Conservation (phyloP, 345 rosid genomes). For the Salix koriyanagi region DNA sequence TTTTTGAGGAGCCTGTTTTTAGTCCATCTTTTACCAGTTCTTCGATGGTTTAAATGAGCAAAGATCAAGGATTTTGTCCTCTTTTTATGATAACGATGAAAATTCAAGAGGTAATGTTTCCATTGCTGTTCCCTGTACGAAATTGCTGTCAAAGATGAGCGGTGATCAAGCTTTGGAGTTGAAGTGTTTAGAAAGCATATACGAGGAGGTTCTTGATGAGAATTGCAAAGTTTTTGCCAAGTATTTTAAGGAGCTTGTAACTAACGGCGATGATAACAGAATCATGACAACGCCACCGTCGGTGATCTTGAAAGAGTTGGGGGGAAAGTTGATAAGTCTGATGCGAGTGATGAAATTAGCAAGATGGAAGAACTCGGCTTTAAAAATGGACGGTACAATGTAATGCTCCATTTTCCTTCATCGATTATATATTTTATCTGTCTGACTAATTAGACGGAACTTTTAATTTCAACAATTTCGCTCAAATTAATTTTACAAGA, state of each 20-base stretch:
- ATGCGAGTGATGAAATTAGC: conserved; percentile 19
- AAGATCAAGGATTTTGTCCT: conserved; percentile 35
- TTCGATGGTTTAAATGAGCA: conserved; percentile 39
- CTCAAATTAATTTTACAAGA: too few relatives aligned
- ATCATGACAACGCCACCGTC: conserved; percentile 26
- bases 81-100: conserved; percentile 18
- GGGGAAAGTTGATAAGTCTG: conserved; percentile 6
- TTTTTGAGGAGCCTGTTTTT: conserved; percentile 53
- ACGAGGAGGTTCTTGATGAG: conserved; percentile 48
- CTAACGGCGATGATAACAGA: conserved; percentile 18
- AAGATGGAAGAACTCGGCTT: conserved; percentile 22
- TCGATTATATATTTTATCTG: neutral
- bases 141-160: conserved; percentile 48
- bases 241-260: conserved; percentile 41
- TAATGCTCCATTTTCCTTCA: conserved; percentile 25
- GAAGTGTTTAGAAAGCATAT: conserved; percentile 44
- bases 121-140: conserved; percentile 32
- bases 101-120: conserved; percentile 30
- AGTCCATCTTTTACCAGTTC: conserved; percentile 47
- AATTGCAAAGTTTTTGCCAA: conserved; percentile 47
- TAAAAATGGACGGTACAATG: conserved; percentile 51
- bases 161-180: conserved; percentile 46
- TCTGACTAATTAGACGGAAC: too few relatives aligned
- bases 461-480: too few relatives aligned
- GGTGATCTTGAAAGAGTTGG: conserved; percentile 22